Base-by-base conservation (phyloP, 371 early-diverging fungal species). In the Mucor saturninus region DNA sequence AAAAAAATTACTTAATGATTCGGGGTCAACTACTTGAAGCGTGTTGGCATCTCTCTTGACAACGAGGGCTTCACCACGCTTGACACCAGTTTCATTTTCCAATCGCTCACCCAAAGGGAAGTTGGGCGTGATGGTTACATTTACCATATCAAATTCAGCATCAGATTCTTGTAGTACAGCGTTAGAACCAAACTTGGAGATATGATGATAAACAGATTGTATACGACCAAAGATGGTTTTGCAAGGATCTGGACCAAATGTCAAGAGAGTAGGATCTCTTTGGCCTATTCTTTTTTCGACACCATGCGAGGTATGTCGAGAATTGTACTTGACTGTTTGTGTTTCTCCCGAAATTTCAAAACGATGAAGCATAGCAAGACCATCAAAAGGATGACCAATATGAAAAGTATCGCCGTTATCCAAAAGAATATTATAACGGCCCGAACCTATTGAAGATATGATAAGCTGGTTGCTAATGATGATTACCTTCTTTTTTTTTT, bases 381-480 rank as follows among this genome's bases (percentile, higher is more conserved):
- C 87, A 54, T 88, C 88, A 65, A 88, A 88, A 29, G 86, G 85
- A 61, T 88, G 88, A 31, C 77, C 75, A 37, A 87, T 80, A 43
- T 83, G 80, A 51, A 77, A 66, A 1, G 84, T 79, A 50, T 83
- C 81, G 26, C 86, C 85, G 49, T 77, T 73, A 30, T 74, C 71
- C 28, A 77, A 50, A 28, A 73, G 51, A 5, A 82, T 57, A 56
- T 79, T 77, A 42, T 77, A 82, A 31, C 68, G 58, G n/a, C 83
- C 83, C 5, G 79, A 65, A 2, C 83, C 82, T 82, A 48, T 45
- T 30, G 39, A 9, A 21, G 21, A 46, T 7, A 26, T 13, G 4
- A 42, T 10, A 9, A 42, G 4, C n/a, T n/a, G n/a, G 4, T 0
- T 42, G 8, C 15, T 21, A 21, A 21, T 21, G 21, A 21, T 21